Conservation (phyloP, 83 land plant genomes). For the Diphasiastrum complanatum region DNA sequence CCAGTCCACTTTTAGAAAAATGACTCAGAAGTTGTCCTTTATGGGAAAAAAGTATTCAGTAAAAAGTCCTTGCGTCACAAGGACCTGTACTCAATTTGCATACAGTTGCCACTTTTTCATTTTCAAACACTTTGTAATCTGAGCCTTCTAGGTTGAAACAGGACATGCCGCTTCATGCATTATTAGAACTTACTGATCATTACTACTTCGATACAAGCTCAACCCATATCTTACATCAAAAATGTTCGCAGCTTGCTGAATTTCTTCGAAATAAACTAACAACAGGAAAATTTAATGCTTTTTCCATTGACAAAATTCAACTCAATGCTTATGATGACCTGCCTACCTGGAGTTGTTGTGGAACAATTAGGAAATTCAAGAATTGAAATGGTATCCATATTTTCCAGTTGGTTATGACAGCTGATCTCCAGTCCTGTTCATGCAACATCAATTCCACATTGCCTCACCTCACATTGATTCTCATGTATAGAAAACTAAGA, state of each 20-base stretch:
- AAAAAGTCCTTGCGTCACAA: too few species aligned
- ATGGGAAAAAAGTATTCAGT: not conserved
- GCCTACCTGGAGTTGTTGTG: slow-evolving; percentile 39
- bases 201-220: not conserved
- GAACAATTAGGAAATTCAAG: slow-evolving; percentile 31
- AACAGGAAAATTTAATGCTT: not conserved
- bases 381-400: slow-evolving; percentile 38
- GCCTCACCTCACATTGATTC: too few species aligned
- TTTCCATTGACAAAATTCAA: not conserved
- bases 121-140: not conserved
- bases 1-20: too few species aligned
- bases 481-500: too few species aligned
- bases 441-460: too few species aligned
- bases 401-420: slow-evolving; percentile 32
- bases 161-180: not conserved
- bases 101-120: too few species aligned
- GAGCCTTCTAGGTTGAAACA: not conserved
- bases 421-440: slow-evolving; percentile 24
- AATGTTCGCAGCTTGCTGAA: not conserved
- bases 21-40: not conserved
- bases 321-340: not conserved
- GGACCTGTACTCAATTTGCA: too few species aligned
- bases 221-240: not conserved
- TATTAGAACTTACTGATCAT: not conserved
- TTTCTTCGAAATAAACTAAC: not conserved